phyloP scores from a whole-genome alignment of 2,329 filamentous ascomycete species.

The Acephala macrosclerotiorum region DNA sequence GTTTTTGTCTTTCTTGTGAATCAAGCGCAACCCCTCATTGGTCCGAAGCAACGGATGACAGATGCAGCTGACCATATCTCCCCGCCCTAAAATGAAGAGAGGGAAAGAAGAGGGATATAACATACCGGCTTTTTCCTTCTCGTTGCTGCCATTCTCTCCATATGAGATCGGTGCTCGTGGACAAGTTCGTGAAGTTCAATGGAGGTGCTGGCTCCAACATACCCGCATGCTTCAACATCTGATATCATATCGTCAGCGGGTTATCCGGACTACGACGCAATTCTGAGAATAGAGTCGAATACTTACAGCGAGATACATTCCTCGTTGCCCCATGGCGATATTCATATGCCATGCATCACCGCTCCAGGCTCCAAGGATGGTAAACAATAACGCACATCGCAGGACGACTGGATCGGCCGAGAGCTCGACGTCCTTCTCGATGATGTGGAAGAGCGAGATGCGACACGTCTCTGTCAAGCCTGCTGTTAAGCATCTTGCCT shows the following conservation, averaged over 20 bases:
- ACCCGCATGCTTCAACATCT: slow-evolving; percentile 75
- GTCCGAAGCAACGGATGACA: slow-evolving; percentile 16
- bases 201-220: slow-evolving; percentile 63
- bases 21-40: slow-evolving; percentile 2
- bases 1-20: not conserved
- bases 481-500: slow-evolving; percentile 70
- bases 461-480: slow-evolving; percentile 75
- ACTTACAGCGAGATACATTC: slow-evolving; percentile 72
- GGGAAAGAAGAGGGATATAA: slow-evolving; percentile 17
- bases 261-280: not conserved
- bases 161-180: slow-evolving; percentile 55
- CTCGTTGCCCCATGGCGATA: slow-evolving; percentile 75
- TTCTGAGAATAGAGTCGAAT: not conserved
- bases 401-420: slow-evolving; percentile 70
- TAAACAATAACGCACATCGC: slow-evolving; percentile 72
- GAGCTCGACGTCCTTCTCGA: slow-evolving; percentile 75
- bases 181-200: slow-evolving; percentile 49
- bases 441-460: slow-evolving; percentile 74
- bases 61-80: slow-evolving; percentile 3
- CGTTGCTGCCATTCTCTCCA: slow-evolving; percentile 72
- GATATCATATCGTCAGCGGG: slow-evolving; percentile 12
- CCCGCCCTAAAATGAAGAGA: slow-evolving; percentile 1
- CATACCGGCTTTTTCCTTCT: slow-evolving; percentile 68
- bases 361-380: slow-evolving; percentile 73
- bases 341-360: slow-evolving; percentile 83